These are phyloP conservation scores for Groenewaldozyma tartarivorans DNA, from an alignment of 805 yeast genomes.

Conservation along the genomic window DNA sequence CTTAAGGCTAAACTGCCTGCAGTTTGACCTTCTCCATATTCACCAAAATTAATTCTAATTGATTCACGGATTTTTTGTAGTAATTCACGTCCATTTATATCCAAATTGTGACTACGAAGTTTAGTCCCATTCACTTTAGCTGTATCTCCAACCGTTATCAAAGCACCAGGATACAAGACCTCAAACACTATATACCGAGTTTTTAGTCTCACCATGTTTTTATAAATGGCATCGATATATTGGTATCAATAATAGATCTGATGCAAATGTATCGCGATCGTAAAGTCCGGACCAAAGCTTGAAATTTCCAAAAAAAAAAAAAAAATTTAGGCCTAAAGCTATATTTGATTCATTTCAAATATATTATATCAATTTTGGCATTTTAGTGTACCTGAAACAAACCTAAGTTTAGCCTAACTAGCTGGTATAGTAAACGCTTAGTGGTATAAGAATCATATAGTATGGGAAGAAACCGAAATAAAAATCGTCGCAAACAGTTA, in stretches of 20 bases:
- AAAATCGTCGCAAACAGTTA: constrained; percentile 1
- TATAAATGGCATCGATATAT: no score
- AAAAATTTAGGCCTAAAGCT: no score
- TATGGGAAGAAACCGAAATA: constrained; percentile 3
- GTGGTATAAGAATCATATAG: no score
- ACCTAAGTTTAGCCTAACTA: no score
- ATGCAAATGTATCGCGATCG: no score
- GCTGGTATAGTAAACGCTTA: no score
- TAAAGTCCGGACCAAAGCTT: no score
- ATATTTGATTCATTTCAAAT: no score
- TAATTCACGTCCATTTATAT: constrained; percentile 41
- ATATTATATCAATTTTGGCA: no score
- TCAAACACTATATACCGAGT: constrained; percentile 80
- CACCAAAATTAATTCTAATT: constrained; percentile 65
- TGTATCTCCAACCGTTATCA: not conserved
- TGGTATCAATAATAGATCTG: no score
- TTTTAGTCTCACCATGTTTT: constrained; percentile 77
- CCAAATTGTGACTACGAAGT: constrained; percentile 15
- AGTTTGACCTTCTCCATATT: constrained; percentile 58
- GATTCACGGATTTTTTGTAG: constrained; percentile 45
- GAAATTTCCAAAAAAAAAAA: no score
- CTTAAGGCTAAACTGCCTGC: constrained; percentile 54
- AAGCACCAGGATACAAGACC: constrained; percentile 48
- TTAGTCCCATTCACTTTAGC: constrained; percentile 3
- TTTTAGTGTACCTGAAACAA: no score